Conservation (phyloP, 225 moss, liverwort and hornwort genomes). For the Marchantia polymorpha region DNA sequence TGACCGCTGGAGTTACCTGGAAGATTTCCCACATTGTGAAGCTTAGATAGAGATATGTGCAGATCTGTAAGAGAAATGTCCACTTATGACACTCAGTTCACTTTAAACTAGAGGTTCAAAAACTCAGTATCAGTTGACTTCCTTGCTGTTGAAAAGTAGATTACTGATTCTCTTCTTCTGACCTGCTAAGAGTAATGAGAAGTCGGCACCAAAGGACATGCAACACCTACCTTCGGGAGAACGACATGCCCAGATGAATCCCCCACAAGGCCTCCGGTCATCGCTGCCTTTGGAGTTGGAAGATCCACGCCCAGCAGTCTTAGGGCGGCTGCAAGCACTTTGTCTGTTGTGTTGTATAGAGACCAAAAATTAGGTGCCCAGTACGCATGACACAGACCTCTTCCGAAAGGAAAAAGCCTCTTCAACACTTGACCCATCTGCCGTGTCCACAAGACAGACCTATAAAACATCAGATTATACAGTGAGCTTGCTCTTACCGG, state of each 20-base stretch:
- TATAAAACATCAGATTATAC: conserved; percentile 32
- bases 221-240: conserved; percentile 46
- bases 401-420: conserved; percentile 86
- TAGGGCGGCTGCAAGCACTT: conserved; percentile 42
- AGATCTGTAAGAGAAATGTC: no score
- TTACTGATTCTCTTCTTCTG: neutral
- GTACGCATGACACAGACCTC: conserved; percentile 90
- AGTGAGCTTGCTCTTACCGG: conserved; percentile 14
- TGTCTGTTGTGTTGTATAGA: conserved; percentile 68
- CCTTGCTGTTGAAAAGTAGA: neutral
- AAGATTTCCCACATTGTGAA: neutral
- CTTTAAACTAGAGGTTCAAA: neutral
- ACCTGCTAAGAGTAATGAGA: neutral
- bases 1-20: conserved; percentile 60
- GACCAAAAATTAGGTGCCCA: conserved; percentile 99
- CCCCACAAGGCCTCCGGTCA: conserved; percentile 86
- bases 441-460: conserved; percentile 27
- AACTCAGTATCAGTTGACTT: neutral
- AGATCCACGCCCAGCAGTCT: conserved; percentile 44
- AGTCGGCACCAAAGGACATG: neutral
- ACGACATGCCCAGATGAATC: conserved; percentile 64
- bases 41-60: no score
- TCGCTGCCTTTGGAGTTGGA: conserved; percentile 46
- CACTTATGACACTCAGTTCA: neutral
- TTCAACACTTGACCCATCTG: conserved; percentile 63